These are phyloP conservation scores for Auriscalpium orientale DNA, from an alignment of 768 basidiomycete genomes.

Conservation along the genomic window DNA sequence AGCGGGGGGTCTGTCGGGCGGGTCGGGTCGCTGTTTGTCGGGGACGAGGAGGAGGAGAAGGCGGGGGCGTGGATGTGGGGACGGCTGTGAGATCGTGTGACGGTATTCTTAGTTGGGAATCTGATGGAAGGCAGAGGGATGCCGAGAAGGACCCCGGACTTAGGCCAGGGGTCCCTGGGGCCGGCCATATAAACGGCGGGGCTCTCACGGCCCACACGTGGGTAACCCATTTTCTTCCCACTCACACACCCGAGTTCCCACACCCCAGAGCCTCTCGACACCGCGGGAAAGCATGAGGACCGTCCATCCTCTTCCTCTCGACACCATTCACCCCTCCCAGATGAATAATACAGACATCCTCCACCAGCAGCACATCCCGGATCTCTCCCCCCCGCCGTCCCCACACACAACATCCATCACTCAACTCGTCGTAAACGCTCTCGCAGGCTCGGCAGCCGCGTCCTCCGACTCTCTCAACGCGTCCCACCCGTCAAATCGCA, in stretches of 20 bases:
- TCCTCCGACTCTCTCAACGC: conserved; percentile 25
- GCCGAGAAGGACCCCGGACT: conserved; percentile 20
- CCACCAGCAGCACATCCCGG: conserved; percentile 10
- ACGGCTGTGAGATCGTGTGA: not conserved
- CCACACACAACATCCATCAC: conserved; percentile 11
- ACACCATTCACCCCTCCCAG: conserved; percentile 21
- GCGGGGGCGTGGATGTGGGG: conserved; percentile 21
- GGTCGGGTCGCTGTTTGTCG: conserved; percentile 14
- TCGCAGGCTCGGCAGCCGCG: conserved; percentile 14
- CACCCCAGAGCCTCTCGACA: conserved; percentile 27
- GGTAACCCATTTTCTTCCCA: conserved; percentile 36
- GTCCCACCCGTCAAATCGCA: conserved; percentile 27
- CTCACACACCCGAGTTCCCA: conserved; percentile 39
- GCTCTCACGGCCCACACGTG: conserved; percentile 22
- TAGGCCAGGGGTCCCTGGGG: conserved; percentile 17
- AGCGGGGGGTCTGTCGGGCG: conserved; percentile 5
- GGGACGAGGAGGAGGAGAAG: not conserved
- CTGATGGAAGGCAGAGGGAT: not conserved
- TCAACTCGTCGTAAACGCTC: conserved; percentile 16
- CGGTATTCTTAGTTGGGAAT: not conserved
- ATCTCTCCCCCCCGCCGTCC: conserved; percentile 12
- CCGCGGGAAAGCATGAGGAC: conserved; percentile 39
- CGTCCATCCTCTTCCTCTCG: conserved; percentile 41
- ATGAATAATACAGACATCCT: conserved; percentile 13
- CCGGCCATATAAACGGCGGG: conserved; percentile 22